phyloP scores from a whole-genome alignment of 345 rosid genomes.

The Psidium guajava region DNA sequence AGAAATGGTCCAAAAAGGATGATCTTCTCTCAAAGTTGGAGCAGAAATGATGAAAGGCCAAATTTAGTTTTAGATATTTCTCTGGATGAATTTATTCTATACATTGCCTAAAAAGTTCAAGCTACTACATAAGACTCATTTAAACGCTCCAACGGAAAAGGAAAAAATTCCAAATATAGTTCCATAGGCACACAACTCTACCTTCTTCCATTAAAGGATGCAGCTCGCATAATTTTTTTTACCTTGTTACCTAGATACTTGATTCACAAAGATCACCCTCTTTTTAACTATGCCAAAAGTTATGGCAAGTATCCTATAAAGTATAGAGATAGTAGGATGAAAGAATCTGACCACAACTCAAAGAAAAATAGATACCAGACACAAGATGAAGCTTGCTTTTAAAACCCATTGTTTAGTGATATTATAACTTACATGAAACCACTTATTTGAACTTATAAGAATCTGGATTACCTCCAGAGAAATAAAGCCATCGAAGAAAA shows the following conservation, averaged over 20 bases:
- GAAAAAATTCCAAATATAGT: not conserved
- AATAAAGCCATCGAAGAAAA: not conserved
- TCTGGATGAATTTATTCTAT: not conserved
- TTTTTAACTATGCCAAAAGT: not conserved
- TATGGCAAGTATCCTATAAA: not conserved
- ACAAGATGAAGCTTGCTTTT: not conserved
- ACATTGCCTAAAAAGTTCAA: not conserved
- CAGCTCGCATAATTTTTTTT: not conserved
- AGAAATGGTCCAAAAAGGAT: not conserved
- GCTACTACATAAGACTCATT: not conserved
- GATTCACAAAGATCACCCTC: not conserved
- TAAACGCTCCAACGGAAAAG: not conserved
- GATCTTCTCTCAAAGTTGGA: not conserved
- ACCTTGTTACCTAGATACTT: not conserved
- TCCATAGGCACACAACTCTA: not conserved
- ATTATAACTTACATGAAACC: not conserved
- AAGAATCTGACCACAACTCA: not conserved
- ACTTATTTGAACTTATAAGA: not conserved
- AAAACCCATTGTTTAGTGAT: not conserved
- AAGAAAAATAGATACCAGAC: not conserved
- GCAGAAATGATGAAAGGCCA: not conserved
- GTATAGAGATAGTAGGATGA: not conserved
- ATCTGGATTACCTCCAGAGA: not conserved
- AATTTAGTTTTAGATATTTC: not conserved
- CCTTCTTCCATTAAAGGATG: not conserved